These are phyloP conservation scores for Globisporangium parvum DNA, from an alignment of 352 stramenopile genomes.

Conservation along the genomic window DNA sequence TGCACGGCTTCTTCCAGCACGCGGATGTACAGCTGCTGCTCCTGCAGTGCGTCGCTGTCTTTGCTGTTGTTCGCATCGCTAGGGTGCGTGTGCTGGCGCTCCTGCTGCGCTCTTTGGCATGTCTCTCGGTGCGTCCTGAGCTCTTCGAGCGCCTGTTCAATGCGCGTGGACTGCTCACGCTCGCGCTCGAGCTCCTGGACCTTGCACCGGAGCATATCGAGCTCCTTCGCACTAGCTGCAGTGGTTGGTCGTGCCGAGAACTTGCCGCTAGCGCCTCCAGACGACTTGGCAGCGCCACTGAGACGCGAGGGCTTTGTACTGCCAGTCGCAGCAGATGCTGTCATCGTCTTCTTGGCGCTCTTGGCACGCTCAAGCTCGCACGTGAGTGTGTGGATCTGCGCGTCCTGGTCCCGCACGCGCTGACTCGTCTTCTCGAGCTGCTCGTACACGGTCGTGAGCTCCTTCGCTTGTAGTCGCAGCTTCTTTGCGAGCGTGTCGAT, in stretches of 20 bases:
- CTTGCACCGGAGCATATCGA: constrained; percentile 26
- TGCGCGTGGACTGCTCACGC: constrained; percentile 7
- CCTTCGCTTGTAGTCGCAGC: constrained; percentile 55
- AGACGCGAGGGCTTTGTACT: neutral
- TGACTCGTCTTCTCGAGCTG: constrained; percentile 54
- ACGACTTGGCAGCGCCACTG: neutral
- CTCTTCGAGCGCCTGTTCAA: constrained; percentile 24
- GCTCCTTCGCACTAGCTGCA: constrained; percentile 11
- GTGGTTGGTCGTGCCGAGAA: neutral
- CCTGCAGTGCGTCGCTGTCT: constrained; percentile 9
- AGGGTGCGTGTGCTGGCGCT: constrained; percentile 25
- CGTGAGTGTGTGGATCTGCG: constrained; percentile 35
- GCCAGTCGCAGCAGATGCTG: neutral
- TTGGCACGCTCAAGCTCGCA: constrained; percentile 31
- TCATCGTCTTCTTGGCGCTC: neutral
- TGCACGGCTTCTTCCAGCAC: constrained; percentile 75
- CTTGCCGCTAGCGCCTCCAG: neutral
- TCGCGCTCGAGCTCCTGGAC: constrained; percentile 38
- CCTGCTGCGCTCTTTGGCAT: constrained; percentile 17
- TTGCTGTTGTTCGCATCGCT: constrained; percentile 12
- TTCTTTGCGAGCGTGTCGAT: constrained; percentile 72
- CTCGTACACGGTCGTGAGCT: constrained; percentile 70
- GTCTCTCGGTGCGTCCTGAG: constrained; percentile 23
- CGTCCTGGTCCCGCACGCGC: constrained; percentile 27
- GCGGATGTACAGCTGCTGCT: constrained; percentile 65